Evolutionary conservation across 805 yeast species (phyloP).

Genomic region (Kazachstania psychrophila): DNA sequence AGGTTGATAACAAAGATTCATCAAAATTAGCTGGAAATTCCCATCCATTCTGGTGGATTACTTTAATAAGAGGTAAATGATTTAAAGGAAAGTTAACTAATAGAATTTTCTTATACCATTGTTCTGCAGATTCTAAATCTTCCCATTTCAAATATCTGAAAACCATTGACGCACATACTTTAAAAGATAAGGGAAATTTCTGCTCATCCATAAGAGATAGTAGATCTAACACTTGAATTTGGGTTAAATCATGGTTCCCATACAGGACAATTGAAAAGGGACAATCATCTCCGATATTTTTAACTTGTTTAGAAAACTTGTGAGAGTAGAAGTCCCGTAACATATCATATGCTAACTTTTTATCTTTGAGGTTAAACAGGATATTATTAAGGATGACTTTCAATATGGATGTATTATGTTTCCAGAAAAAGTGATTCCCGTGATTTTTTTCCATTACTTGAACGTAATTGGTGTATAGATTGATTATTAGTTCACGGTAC

Average conservation of each 20-base stretch:
- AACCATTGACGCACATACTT: conserved; percentile 22
- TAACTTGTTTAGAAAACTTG: conserved; percentile 6
- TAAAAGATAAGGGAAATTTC: conserved; percentile 18
- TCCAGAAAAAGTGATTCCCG: conserved; percentile 4
- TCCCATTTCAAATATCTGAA: conserved; percentile 11
- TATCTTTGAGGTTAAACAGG: conserved; percentile 14
- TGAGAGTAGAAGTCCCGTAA: conserved; percentile 17
- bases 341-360: conserved; percentile 18
- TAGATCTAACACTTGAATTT: conserved; percentile 12
- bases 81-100: conserved; percentile 17
- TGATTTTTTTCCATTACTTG: neutral
- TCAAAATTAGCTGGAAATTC: conserved; percentile 17
- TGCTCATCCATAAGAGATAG: conserved; percentile 18
- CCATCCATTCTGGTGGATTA: conserved; percentile 18
- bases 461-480: conserved; percentile 10
- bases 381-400: conserved; percentile 13
- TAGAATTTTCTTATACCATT: conserved; percentile 23
- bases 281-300: conserved; percentile 8
- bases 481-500: conserved; percentile 11
- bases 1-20: conserved; percentile 7
- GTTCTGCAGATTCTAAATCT: conserved; percentile 16
- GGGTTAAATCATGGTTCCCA: conserved; percentile 11
- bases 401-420: conserved; percentile 18
- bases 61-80: conserved; percentile 15
- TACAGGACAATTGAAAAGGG: conserved; percentile 24